Conservation (phyloP, 2,329 filamentous ascomycete genomes). For the Nemania abortiva region DNA sequence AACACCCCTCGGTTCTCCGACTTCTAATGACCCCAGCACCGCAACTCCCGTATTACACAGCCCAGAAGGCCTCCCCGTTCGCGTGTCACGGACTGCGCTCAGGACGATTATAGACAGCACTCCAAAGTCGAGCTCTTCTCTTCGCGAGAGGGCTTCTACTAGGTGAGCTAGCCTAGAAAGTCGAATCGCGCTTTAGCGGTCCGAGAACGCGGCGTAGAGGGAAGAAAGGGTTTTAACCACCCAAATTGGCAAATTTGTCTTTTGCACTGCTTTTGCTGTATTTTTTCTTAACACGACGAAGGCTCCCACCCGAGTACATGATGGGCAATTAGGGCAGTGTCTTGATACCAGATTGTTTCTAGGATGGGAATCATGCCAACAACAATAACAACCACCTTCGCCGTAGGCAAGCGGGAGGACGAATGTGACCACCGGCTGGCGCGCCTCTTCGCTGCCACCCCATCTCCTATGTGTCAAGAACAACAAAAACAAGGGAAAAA, state of each 20-base stretch:
- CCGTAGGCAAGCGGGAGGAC: conserved; percentile 46
- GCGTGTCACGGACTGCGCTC: conserved; percentile 15
- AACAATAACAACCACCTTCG: conserved; percentile 29
- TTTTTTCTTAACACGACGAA: conserved; percentile 42
- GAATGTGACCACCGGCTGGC: conserved; percentile 50
- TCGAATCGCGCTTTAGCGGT: conserved; percentile 30
- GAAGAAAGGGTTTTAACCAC: conserved; percentile 43
- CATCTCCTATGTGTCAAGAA: conserved; percentile 50
- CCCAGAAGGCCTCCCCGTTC: conserved; percentile 35
- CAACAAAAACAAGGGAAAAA: conserved; percentile 36
- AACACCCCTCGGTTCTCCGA: conserved; percentile 43
- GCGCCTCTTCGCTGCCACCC: conserved; percentile 51
- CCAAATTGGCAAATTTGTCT: conserved; percentile 44
- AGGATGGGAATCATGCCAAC: conserved; percentile 29
- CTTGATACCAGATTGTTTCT: conserved; percentile 44
- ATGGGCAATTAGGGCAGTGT: conserved; percentile 28
- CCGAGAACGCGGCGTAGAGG: conserved; percentile 28
- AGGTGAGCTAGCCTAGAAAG: conserved; percentile 24
- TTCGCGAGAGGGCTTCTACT: conserved; percentile 24
- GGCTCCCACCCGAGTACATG: conserved; percentile 32
- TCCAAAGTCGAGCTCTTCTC: conserved; percentile 35
- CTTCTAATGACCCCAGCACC: conserved; percentile 50
- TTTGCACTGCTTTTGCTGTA: conserved; percentile 46
- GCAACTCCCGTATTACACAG: conserved; percentile 43
- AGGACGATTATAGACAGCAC: conserved; percentile 28